Base-by-base conservation (phyloP, 805 yeast genomes). In the Pichia insulana region DNA sequence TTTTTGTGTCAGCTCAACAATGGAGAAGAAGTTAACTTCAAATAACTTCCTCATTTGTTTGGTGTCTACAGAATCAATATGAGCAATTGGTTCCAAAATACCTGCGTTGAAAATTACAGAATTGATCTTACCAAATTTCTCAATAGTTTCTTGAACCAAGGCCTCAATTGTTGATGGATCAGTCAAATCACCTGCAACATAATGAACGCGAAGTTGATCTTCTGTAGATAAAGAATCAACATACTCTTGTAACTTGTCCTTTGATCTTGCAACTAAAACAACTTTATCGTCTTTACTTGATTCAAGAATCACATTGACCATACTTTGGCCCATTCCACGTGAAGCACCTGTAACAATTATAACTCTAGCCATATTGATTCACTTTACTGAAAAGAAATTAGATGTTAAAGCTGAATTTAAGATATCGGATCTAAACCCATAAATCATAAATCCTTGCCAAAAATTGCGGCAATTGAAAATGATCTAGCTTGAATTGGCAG, bases 91-190 rank as follows among this genome's bases (percentile, higher is more conserved):
- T 18, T 78, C 88, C 47, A 90, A 65, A 0, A 82, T 76, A 10
- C 95, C 95, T 2, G 95, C 95, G 59, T 86, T 85, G 30, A 85
- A 80, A 37, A 86, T 69, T 16, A 84, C 55, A 0, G 84, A 71
- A 55, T 83, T 77, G 27, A 87, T 62, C 19, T 61, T 61, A 2
- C 87, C 86, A 54, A 73, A 79, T 39, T 63, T 41, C 6, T 30
- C 36, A 36, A 39, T 43, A 6, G 42, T 40, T 36, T 48, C 45
- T 12, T 39, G 22, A 18, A 48, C 34, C 25, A 45, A 36, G 30
- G 36, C 35, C 16, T 39, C 38, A 4, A 41, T 30, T 6, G 42
- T 35, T 16, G 44, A 46, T 2, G 62, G 59, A 18, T 74, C 69
- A 0, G 81, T 58, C 8, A 86, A 70, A 55, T 86, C 92, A 0